Evolutionary conservation across 257 asterid genomes (phyloP), one percentile per base, ranked within the genome.

Genomic region (Haberlea rhodopensis): DNA sequence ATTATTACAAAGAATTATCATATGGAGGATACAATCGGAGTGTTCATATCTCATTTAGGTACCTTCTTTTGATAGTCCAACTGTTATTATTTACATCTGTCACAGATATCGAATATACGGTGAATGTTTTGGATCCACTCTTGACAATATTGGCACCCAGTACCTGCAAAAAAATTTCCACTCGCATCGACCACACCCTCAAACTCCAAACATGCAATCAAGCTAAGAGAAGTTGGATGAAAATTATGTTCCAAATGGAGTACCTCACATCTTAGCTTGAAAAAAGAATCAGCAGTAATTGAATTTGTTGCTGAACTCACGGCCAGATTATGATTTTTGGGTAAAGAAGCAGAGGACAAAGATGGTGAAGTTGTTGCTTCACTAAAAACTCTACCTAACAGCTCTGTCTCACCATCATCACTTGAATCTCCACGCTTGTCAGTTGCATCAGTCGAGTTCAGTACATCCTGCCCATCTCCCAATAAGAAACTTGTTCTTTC

Each of bases 11-110:
- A 67, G 28, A 64, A 29, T 15, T 49, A 48, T 11, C 28, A 51
- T 7, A n/a, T 18, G 32, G 46, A 46, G 53, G 64, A 53, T 28
- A 51, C 45, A 68, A 52, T 11, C 13, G 66, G 40, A 58, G 68
- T 15, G n/a, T n/a, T n/a, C n/a, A 53, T 15, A 72, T 54, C 46
- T 26, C 2, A 43, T 25, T 23, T 0, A 54, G 51, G 71, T 67
- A 94, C 99, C 96, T 94, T 85, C 99, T 85, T 82, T 94, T 94
- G 80, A 94, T 90, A 19, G 99, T 86, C 99, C 99, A 90, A 73
- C 86, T 84, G 74, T 86, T 86, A 66, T 76, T 72, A 70, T 94
- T 85, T 62, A 86, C 75, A 60, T 94, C 99, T 53, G 86, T 74
- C 75, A 94, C 96, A 63, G 95, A 84, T 75, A 94, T 75, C 76